These are phyloP conservation scores for Colletotrichum sp. DNA, from an alignment of 2,329 filamentous ascomycete genomes.

Conservation along the genomic window DNA sequence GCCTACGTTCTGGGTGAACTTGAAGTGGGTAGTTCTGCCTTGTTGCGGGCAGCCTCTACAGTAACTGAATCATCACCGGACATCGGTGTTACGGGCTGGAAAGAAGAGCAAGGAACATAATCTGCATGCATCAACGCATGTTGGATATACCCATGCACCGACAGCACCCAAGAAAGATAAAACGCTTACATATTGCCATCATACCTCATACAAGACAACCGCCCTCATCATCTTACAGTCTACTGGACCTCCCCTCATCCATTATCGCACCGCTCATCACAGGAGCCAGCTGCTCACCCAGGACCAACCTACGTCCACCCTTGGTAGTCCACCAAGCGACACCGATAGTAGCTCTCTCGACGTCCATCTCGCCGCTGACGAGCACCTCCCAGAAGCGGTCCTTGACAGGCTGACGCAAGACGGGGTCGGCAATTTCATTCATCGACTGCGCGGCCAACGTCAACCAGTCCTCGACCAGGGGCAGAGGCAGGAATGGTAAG, in stretches of 20 bases:
- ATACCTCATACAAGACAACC: neutral
- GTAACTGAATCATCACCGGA: neutral
- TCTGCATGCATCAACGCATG: neutral
- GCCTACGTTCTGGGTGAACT: neutral
- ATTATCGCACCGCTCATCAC: conserved; percentile 62
- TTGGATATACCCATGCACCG: neutral
- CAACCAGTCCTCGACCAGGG: conserved; percentile 81
- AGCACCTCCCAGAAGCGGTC: conserved; percentile 81
- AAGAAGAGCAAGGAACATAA: neutral
- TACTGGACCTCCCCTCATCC: conserved; percentile 35
- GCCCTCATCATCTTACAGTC: conserved; percentile 29
- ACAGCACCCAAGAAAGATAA: neutral
- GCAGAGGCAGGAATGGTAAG: conserved; percentile 73
- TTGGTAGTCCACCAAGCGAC: conserved; percentile 84
- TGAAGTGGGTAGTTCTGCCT: neutral
- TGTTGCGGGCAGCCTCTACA: neutral
- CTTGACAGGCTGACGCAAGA: conserved; percentile 68
- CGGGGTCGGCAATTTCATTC: conserved; percentile 64
- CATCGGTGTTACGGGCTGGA: neutral
- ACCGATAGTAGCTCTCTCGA: conserved; percentile 78
- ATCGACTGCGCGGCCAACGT: conserved; percentile 72
- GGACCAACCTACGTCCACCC: conserved; percentile 57
- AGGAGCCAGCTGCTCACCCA: conserved; percentile 31
- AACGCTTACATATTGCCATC: neutral
- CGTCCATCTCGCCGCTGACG: conserved; percentile 84